These are phyloP conservation scores for Ceratocystis lukuohia DNA, from an alignment of 2,329 filamentous ascomycete genomes.

Conservation along the genomic window DNA sequence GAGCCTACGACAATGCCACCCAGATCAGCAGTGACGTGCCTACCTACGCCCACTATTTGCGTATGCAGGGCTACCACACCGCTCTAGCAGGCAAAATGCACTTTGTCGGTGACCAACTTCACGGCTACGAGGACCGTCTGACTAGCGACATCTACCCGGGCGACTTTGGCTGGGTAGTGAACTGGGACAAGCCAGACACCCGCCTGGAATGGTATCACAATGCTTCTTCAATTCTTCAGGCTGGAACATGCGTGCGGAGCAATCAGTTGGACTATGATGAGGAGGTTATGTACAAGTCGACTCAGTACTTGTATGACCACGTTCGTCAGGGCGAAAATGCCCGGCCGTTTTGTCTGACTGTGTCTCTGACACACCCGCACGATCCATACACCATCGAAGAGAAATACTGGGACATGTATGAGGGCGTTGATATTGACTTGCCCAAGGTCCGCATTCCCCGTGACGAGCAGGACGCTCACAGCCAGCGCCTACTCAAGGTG, in stretches of 20 bases:
- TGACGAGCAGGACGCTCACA: conserved; percentile 75
- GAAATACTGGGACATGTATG: conserved; percentile 87
- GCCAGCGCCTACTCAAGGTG: conserved; percentile 71
- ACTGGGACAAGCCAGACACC: conserved; percentile 82
- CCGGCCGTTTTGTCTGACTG: conserved; percentile 73
- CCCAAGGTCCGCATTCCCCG: conserved; percentile 66
- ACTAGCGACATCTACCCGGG: conserved; percentile 94
- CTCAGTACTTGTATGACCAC: conserved; percentile 81
- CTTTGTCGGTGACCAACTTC: conserved; percentile 87
- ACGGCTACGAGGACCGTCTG: conserved; percentile 82
- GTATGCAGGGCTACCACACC: conserved; percentile 75
- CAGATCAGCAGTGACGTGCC: conserved; percentile 73
- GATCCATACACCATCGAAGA: conserved; percentile 90
- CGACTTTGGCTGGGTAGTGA: conserved; percentile 87
- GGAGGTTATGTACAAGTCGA: conserved; percentile 85
- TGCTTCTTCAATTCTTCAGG: conserved; percentile 82
- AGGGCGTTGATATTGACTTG: conserved; percentile 73
- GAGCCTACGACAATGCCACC: conserved; percentile 80
- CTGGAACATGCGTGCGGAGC: conserved; percentile 74
- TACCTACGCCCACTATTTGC: conserved; percentile 85
- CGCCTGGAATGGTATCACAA: conserved; percentile 95
- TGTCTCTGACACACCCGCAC: conserved; percentile 87
- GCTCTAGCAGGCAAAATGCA: conserved; percentile 94
- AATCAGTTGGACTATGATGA: conserved; percentile 95
- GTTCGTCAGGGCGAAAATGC: conserved; percentile 62